These are phyloP conservation scores for Kazachstania taianensis DNA, from an alignment of 805 yeast genomes.

Conservation along the genomic window DNA sequence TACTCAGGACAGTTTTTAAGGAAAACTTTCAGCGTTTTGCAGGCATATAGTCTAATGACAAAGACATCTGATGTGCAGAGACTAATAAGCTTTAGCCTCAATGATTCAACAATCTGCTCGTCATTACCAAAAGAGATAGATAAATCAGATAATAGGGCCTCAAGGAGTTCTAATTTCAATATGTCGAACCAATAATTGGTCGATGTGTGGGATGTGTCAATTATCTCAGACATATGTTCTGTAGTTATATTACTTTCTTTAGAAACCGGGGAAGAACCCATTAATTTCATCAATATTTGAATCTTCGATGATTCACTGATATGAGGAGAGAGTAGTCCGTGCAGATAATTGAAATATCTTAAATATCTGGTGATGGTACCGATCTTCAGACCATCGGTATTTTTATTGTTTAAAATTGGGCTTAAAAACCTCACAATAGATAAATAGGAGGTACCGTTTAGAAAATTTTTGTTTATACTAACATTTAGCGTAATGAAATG, in stretches of 20 bases:
- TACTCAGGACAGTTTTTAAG: constrained; percentile 28
- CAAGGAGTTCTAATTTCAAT: constrained; percentile 17
- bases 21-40: constrained; percentile 28
- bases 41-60: constrained; percentile 34
- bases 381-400: constrained; percentile 10
- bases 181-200: constrained; percentile 17
- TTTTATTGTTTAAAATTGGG: constrained; percentile 22
- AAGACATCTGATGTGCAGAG: constrained; percentile 33
- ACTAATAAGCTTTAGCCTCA: constrained; percentile 29
- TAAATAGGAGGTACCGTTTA: constrained; percentile 22
- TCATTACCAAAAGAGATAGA: constrained; percentile 26
- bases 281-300: constrained; percentile 21
- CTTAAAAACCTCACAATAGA: constrained; percentile 17
- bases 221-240: neutral
- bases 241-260: neutral
- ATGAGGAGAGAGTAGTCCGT: constrained; percentile 14
- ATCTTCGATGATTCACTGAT: constrained; percentile 30
- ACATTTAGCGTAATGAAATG: constrained; percentile 28
- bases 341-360: constrained; percentile 19
- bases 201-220: neutral
- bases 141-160: constrained; percentile 13
- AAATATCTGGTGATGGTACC: constrained; percentile 17
- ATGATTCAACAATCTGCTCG: constrained; percentile 19
- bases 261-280: constrained; percentile 8
- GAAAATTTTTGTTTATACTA: constrained; percentile 19